These are phyloP conservation scores for Nicotiana sylvestris DNA, from an alignment of 257 asterid species.

Conservation along the genomic window DNA sequence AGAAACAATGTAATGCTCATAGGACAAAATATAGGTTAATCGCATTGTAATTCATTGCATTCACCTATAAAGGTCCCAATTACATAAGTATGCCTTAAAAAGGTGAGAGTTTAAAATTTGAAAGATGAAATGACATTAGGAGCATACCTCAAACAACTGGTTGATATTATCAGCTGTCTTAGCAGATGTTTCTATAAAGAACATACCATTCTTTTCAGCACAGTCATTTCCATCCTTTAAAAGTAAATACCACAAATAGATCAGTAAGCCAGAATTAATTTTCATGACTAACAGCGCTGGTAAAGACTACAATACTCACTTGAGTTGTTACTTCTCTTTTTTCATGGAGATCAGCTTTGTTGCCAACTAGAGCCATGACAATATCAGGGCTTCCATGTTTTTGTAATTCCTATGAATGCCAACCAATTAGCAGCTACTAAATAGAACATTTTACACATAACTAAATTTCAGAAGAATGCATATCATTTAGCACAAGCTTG, in stretches of 20 bases:
- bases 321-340: slow-evolving; percentile 78
- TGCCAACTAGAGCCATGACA: slow-evolving; percentile 96
- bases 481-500: background rate
- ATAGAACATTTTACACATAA: background rate
- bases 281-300: background rate
- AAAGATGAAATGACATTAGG: background rate
- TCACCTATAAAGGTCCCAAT: background rate
- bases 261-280: background rate
- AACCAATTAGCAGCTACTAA: background rate
- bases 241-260: slow-evolving; percentile 5
- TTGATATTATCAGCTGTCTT: slow-evolving; percentile 99
- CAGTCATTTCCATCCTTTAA: slow-evolving; percentile 75
- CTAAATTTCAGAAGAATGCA: background rate
- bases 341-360: slow-evolving; percentile 92
- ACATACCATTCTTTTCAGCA: slow-evolving; percentile 96
- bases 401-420: slow-evolving; percentile 63
- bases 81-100: background rate
- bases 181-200: slow-evolving; percentile 96
- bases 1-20: background rate
- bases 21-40: background rate
- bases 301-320: slow-evolving; percentile 39
- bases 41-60: background rate
- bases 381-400: slow-evolving; percentile 96
- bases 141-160: slow-evolving; percentile 91
- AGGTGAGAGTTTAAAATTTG: background rate